phyloP scores from a whole-genome alignment of 441 rosid species.

The Arabidopsis lyrata region DNA sequence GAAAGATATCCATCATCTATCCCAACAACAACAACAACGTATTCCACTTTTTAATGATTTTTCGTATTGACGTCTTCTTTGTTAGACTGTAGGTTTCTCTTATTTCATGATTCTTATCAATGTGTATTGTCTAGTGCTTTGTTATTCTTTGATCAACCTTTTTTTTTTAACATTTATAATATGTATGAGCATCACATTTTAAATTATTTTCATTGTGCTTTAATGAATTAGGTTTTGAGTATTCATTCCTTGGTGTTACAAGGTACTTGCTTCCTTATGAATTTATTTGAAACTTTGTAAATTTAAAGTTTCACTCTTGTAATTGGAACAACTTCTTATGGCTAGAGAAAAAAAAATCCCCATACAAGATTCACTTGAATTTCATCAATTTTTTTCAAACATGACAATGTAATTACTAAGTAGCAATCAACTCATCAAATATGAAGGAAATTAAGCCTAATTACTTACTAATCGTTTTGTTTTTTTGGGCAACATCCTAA shows the following conservation, averaged over 20 bases:
- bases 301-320: too few species aligned
- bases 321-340: too few species aligned
- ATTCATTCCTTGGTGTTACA: neutral
- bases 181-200: neutral
- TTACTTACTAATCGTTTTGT: too few species aligned
- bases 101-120: conserved; percentile 3
- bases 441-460: too few species aligned
- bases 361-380: too few species aligned
- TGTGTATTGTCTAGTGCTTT: conserved; percentile 32
- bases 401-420: too few species aligned
- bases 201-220: neutral
- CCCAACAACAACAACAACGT: conserved; percentile 58
- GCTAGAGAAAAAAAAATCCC: too few species aligned
- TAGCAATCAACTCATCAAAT: too few species aligned
- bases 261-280: too few species aligned
- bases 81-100: conserved; percentile 8
- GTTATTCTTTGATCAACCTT: conserved; percentile 38
- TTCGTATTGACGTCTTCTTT: conserved; percentile 25
- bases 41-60: conserved; percentile 33
- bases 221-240: neutral
- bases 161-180: conserved; percentile 29
- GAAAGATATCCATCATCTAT: conserved; percentile 82
- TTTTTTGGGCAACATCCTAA: too few species aligned
- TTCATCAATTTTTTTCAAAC: too few species aligned
- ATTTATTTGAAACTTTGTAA: too few species aligned